Percentiles rank a stretch among this genome's conserved stretches.
Evolutionary conservation across 164 flowering plant genomes (phyloP).

Genomic region (Nymphaea colorata): DNA sequence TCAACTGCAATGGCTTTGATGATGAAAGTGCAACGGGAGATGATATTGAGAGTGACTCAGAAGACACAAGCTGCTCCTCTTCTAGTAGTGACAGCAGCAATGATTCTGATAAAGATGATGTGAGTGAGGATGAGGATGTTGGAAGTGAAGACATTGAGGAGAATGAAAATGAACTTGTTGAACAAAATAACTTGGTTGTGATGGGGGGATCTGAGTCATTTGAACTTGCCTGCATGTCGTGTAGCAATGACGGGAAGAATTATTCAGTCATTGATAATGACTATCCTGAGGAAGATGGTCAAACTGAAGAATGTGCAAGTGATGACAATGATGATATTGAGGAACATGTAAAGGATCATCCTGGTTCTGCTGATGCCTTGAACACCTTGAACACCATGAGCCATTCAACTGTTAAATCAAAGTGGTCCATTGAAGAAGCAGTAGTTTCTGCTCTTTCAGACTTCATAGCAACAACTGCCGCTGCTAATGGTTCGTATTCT

Average conservation of each 20-base stretch:
- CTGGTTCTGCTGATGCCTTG: neutral
- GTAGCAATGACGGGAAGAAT: no score
- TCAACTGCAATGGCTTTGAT: neutral
- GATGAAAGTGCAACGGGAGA: neutral
- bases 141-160: neutral
- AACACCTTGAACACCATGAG: neutral
- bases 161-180: no score
- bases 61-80: neutral
- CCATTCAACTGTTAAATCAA: conserved; percentile 5
- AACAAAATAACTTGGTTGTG: no score
- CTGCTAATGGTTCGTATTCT: conserved; percentile 10
- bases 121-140: neutral
- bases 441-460: conserved; percentile 71
- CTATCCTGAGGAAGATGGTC: neutral
- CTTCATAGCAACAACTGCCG: conserved; percentile 30
- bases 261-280: no score
- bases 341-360: neutral
- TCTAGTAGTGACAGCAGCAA: neutral
- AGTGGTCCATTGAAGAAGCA: conserved; percentile 67
- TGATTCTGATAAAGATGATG: neutral
- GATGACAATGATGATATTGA: neutral
- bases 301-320: neutral
- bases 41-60: neutral
- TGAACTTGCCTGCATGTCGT: no score
- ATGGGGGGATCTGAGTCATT: no score